Base-by-base conservation (phyloP, 1,139 yeast genomes). In the Blastobotrys illinoisensis region DNA sequence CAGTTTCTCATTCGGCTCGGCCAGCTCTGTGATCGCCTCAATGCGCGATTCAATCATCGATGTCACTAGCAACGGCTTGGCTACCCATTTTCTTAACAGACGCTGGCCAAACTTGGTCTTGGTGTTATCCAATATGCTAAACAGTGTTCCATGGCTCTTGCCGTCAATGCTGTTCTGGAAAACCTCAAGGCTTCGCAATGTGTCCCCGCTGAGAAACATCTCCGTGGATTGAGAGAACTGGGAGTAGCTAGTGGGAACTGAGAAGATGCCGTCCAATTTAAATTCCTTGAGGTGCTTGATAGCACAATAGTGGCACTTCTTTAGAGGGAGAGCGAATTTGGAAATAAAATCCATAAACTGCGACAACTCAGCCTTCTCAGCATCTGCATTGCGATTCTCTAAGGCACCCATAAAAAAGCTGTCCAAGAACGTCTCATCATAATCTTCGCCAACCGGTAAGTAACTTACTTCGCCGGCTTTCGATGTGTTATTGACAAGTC, bases 101-200 rank as follows among this genome's bases (percentile, higher is more conserved):
- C 97, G 71, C 51, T 76, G 79, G 0, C 99, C 99, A 70, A 85
- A 86, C 32, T 78, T 76, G 0, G 97, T 88, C 47, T 82, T 73
- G 0, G 98, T 88, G 59, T 86, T 91, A 67, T 91, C 88, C 58
- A 93, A 66, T 1, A 88, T 73, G 89, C 93, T 86, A 14, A 87
- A 70, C 16, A 93, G 71, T 0, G 97, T 82, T 0, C 97, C 98
- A 36, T 75, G 72, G 6, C 73, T 74, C 1, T 78, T 72, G 16
- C 71, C 69, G 58, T 83, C 82, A 0, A 93, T 81, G 1, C 77
- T 72, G 63, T 88, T 88, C 44, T 74, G 74, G 62, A 88, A 88
- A 1, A 93, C 78, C 64, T 93, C 97, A 23, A 93, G 71, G 45
- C 87, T 81, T 36, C 78, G 76, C 5, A 93, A 63, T 0, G 96